Percentiles rank a stretch among this genome's conserved stretches.
These are phyloP conservation scores for Lepiota venenata DNA, from an alignment of 768 basidiomycete genomes.

Conservation along the genomic window DNA sequence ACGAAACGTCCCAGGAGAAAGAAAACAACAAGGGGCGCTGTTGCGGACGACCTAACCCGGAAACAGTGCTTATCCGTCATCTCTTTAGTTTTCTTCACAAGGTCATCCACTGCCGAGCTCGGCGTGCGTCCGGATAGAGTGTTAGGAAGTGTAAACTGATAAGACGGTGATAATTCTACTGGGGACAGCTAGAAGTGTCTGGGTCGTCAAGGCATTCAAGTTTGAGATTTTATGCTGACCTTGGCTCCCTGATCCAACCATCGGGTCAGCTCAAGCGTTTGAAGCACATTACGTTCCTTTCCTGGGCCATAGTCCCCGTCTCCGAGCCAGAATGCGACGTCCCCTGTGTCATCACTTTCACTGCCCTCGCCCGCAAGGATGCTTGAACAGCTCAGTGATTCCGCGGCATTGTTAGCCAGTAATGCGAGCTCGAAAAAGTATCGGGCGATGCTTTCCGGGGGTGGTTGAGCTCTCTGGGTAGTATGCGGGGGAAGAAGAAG, in stretches of 20 bases:
- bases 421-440: constrained; percentile 33
- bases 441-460: not conserved
- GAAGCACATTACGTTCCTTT: constrained; percentile 19
- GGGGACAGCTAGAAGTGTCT: not conserved
- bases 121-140: constrained; percentile 4
- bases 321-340: constrained; percentile 53
- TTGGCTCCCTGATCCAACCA: constrained; percentile 13
- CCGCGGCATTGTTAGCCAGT: constrained; percentile 36
- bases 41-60: constrained; percentile 14
- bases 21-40: constrained; percentile 28
- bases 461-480: not conserved
- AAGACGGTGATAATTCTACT: not conserved
- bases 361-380: constrained; percentile 49
- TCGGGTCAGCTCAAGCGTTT: constrained; percentile 12
- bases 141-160: not conserved
- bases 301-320: constrained; percentile 27
- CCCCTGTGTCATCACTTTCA: constrained; percentile 56
- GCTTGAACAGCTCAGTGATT: constrained; percentile 41
- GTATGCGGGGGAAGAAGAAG: constrained; percentile 17
- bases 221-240: constrained; percentile 2
- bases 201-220: not conserved
- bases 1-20: constrained; percentile 33
- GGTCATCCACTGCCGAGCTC: not conserved
- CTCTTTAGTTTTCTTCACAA: constrained; percentile 1
- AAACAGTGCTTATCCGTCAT: constrained; percentile 25